Conservation (phyloP, 2,329 filamentous ascomycete species). For the Lachnellula arida region DNA sequence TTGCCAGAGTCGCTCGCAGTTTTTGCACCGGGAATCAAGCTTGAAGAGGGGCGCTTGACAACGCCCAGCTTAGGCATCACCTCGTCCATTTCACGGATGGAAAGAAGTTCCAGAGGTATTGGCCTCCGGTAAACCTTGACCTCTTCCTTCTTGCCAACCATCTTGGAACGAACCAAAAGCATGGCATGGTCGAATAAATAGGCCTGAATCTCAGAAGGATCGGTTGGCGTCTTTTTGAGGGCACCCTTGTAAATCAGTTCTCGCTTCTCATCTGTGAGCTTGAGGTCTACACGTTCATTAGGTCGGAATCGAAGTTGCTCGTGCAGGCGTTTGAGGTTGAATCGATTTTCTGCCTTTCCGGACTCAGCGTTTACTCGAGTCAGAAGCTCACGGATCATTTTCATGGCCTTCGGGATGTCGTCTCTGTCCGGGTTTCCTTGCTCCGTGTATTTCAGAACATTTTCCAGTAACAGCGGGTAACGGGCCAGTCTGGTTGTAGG, state of each 20-base stretch:
- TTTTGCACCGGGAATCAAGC: conserved; percentile 63
- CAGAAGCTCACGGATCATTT: conserved; percentile 80
- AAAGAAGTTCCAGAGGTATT: conserved; percentile 86
- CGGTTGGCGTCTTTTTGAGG: conserved; percentile 87
- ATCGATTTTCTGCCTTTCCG: conserved; percentile 95
- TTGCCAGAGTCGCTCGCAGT: conserved; percentile 50
- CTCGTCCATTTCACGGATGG: conserved; percentile 96
- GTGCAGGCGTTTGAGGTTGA: conserved; percentile 89
- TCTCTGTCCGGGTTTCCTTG: conserved; percentile 85
- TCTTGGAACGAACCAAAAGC: conserved; percentile 84
- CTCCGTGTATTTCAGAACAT: conserved; percentile 86
- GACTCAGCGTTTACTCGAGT: conserved; percentile 89
- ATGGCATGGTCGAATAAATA: conserved; percentile 97
- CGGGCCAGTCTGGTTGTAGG: conserved; percentile 91
- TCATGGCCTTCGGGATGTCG: conserved; percentile 86
- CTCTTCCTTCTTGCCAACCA: conserved; percentile 88
- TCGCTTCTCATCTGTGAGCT: conserved; percentile 87
- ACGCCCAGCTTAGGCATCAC: conserved; percentile 77
- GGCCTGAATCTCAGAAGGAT: conserved; percentile 84
- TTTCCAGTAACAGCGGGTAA: conserved; percentile 88
- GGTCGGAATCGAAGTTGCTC: conserved; percentile 86
- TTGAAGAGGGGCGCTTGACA: conserved; percentile 82
- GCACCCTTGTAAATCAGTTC: conserved; percentile 92
- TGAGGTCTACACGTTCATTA: conserved; percentile 87
- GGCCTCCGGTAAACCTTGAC: conserved; percentile 91